Base-by-base conservation (phyloP, 805 yeast genomes). In the Ogataea populi-albae region DNA sequence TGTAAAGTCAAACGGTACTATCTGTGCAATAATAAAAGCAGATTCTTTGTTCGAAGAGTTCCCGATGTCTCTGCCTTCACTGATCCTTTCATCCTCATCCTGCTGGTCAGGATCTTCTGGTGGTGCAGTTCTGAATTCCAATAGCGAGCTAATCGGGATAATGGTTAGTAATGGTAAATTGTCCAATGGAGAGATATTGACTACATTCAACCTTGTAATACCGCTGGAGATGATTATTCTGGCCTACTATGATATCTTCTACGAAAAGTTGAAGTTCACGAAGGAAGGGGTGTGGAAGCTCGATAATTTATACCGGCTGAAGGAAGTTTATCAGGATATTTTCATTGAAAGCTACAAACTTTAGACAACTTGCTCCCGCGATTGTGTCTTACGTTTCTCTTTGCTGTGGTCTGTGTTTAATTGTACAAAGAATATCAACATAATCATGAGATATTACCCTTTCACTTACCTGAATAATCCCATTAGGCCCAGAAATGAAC, bases 61-160 rank as follows among this genome's bases (percentile, higher is more conserved):
- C 11, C 25, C 32, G 3, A 26, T 31, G 14, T 22, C 22, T 3
- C 22, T 46, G 4, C 43, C 47, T 0, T 32, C 42, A 3, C 25
- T 69, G 37, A 46, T 67, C 2, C 47, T 68, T 0, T 52, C 69
- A 1, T 65, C 74, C 1, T 55, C 72, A 0, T 56, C 69, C 6
- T 70, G 74, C 46, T 71, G 76, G 75, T 65, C 69, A 35, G 77
- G 77, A 1, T 69, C 75, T 4, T 66, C 73, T 1, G 77, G 77
- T 0, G 76, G 76, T 0, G 74, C 71, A 0, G 47, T 70, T 3
- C 60, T 67, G 27, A 31, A 33, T 5, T 11, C 16, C 1, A 9
- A 12, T 3, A 35, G 37, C 14, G 42, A 52, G 10, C 44, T 71
- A 8, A 33, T 66, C 6, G 77, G 75, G 0, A 38, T 71, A 5